phyloP scores from a whole-genome alignment of 2,329 filamentous ascomycete genomes.

The Colletotrichum destructivum region DNA sequence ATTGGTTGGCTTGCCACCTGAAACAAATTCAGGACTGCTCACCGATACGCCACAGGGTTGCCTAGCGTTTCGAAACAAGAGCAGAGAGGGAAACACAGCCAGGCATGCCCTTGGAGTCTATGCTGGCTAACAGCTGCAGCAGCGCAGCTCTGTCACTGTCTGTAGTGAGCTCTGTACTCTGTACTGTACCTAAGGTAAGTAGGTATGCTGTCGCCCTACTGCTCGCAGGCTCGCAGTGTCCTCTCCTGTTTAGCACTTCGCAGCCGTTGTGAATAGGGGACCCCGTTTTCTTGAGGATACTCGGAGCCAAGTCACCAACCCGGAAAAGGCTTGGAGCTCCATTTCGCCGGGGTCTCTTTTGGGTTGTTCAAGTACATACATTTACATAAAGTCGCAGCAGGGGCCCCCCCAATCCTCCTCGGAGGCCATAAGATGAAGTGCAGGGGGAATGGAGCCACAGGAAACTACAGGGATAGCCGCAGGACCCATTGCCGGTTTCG shows the following conservation, averaged over 20 bases:
- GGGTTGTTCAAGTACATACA: background rate
- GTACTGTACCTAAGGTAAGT: background rate
- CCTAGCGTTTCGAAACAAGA: constrained; percentile 42
- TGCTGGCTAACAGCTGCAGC: background rate
- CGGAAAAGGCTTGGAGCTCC: background rate
- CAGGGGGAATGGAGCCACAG: constrained; percentile 10
- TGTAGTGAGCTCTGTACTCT: background rate
- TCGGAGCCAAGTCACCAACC: constrained; percentile 2
- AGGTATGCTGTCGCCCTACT: too few relatives aligned
- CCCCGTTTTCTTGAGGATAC: background rate
- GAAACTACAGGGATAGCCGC: constrained; percentile 19
- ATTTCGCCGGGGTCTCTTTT: background rate
- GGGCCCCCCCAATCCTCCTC: constrained; percentile 11
- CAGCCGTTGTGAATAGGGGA: constrained; percentile 1
- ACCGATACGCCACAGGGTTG: constrained; percentile 37
- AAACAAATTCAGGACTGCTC: constrained; percentile 45
- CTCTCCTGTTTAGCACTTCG: background rate
- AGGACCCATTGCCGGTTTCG: constrained; percentile 29
- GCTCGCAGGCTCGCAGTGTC: too few relatives aligned
- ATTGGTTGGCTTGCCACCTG: constrained; percentile 39
- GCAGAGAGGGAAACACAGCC: constrained; percentile 26
- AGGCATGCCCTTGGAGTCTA: background rate
- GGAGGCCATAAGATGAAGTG: constrained; percentile 24
- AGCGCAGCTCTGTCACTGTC: background rate
- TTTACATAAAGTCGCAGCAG: background rate